These are phyloP conservation scores for Alternaria ventricosa DNA, from an alignment of 2,329 filamentous ascomycete species.

Conservation along the genomic window DNA sequence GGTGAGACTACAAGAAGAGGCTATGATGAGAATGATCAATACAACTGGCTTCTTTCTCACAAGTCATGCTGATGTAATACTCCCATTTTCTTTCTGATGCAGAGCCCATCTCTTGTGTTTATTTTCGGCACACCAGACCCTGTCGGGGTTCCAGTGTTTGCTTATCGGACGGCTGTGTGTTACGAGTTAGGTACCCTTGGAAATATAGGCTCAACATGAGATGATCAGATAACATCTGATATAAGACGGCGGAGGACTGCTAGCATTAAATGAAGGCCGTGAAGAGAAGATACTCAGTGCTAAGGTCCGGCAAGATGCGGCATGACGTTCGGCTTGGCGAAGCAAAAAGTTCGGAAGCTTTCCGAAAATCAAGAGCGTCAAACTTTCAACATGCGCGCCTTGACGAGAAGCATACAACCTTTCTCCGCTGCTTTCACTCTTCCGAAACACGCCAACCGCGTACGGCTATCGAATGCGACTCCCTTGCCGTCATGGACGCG, in stretches of 20 bases:
- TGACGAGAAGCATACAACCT: constrained; percentile 20
- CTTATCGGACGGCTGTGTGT: background rate
- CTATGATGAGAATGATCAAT: background rate
- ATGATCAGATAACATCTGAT: background rate
- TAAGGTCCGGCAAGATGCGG: constrained; percentile 1
- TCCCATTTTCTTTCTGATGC: accelerated
- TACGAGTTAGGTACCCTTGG: too few species aligned
- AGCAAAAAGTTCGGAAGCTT: constrained; percentile 18
- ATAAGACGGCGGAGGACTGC: accelerated
- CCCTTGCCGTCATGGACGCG: constrained; percentile 27
- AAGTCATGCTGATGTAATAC: background rate
- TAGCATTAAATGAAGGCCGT: background rate
- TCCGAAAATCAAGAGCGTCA: constrained; percentile 6
- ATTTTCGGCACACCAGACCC: accelerated
- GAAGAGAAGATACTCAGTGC: background rate
- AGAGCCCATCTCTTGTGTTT: background rate
- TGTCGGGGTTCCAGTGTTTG: background rate
- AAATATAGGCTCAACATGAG: too few species aligned
- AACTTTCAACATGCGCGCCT: constrained; percentile 24
- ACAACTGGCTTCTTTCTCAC: background rate
- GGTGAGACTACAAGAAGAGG: too few species aligned
- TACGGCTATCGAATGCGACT: constrained; percentile 1
- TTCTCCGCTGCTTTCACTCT: constrained; percentile 17
- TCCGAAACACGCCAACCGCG: constrained; percentile 17
- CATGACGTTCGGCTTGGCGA: constrained; percentile 22